These are phyloP conservation scores for Solanum bulbocastanum DNA, from an alignment of 257 asterid genomes.

Conservation along the genomic window DNA sequence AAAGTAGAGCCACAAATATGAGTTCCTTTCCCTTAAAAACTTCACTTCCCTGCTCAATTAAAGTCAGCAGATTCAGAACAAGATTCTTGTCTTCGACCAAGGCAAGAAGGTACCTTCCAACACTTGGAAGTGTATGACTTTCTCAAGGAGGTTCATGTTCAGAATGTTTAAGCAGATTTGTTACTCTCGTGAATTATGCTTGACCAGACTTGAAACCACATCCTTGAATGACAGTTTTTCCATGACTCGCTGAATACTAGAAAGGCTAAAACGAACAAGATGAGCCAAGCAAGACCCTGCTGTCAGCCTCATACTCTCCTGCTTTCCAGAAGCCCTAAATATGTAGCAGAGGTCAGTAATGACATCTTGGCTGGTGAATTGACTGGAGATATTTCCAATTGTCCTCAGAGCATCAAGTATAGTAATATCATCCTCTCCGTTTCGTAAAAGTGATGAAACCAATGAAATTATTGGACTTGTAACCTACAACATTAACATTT, in stretches of 20 bases:
- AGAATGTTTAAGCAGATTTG: background rate
- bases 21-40: too few relatives aligned
- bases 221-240: constrained; percentile 85
- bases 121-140: too few relatives aligned
- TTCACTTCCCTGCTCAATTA: too few relatives aligned
- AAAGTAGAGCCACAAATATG: too few relatives aligned
- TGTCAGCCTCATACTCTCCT: constrained; percentile 78
- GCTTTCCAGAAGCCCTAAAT: constrained; percentile 85
- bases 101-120: too few relatives aligned
- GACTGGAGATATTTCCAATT: constrained; percentile 86
- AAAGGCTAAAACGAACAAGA: constrained; percentile 65
- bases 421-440: constrained; percentile 35
- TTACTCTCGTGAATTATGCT: constrained; percentile 92
- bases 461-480: too few relatives aligned
- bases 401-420: constrained; percentile 93
- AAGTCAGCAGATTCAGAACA: too few relatives aligned
- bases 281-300: constrained; percentile 97
- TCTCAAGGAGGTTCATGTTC: too few relatives aligned
- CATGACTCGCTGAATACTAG: constrained; percentile 57
- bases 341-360: constrained; percentile 80
- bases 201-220: constrained; percentile 52
- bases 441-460: too few relatives aligned
- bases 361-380: constrained; percentile 87
- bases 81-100: too few relatives aligned
- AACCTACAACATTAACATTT: too few relatives aligned